A percentile compares a stretch with the other conserved stretches of the same genome.
These are phyloP conservation scores for Suhomyces coccinellae DNA, from an alignment of 1,139 yeast species.

Conservation along the genomic window DNA sequence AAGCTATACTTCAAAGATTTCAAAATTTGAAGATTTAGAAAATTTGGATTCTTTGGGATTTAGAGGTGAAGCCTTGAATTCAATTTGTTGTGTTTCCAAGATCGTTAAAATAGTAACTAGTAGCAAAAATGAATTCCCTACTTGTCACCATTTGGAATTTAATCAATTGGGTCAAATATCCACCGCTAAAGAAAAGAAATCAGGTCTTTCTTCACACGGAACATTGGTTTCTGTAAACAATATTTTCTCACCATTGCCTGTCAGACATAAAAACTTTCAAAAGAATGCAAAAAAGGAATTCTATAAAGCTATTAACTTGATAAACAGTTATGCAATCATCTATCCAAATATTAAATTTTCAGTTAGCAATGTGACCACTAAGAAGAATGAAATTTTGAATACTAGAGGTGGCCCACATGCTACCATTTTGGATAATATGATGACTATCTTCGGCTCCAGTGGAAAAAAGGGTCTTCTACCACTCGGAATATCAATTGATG, in stretches of 20 bases:
- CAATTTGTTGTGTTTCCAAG: constrained; percentile 61
- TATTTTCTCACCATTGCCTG: constrained; percentile 68
- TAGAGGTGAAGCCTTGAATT: constrained; percentile 83
- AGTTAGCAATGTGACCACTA: constrained; percentile 53
- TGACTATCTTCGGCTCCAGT: constrained; percentile 68
- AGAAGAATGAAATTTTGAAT: constrained; percentile 50
- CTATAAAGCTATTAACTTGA: constrained; percentile 56
- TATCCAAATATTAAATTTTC: constrained; percentile 56
- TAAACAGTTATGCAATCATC: constrained; percentile 72
- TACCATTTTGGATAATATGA: constrained; percentile 50
- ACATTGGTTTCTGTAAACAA: constrained; percentile 54
- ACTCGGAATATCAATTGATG: constrained; percentile 32
- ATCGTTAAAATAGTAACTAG: constrained; percentile 58
- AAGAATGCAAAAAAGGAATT: constrained; percentile 74
- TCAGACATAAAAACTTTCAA: constrained; percentile 66
- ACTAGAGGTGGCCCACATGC: constrained; percentile 46
- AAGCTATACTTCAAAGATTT: constrained; percentile 80
- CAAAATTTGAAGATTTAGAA: constrained; percentile 55
- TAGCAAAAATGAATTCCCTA: constrained; percentile 50
- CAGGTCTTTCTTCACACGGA: constrained; percentile 47
- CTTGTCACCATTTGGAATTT: constrained; percentile 55
- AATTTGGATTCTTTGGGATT: constrained; percentile 66
- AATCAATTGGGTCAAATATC: constrained; percentile 52
- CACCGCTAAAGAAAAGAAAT: constrained; percentile 34
- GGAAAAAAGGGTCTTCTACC: constrained; percentile 58